Percentiles rank a stretch among this genome's conserved stretches.
phyloP scores from a whole-genome alignment of 2,329 filamentous ascomycete species.

The Dothideomycetes sp. region DNA sequence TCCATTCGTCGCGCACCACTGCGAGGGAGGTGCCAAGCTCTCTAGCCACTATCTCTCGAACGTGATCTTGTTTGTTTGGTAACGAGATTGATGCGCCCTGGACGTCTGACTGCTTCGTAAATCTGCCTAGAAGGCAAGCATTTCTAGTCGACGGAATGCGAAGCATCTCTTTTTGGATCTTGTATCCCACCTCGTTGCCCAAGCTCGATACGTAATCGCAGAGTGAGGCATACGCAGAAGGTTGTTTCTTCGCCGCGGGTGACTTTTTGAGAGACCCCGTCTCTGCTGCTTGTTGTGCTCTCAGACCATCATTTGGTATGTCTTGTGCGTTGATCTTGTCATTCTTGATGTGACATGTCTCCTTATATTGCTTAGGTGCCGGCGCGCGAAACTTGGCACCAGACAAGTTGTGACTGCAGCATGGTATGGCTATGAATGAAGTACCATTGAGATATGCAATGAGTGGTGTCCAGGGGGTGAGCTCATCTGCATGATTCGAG shows the following conservation, averaged over 20 bases:
- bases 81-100: too few species aligned
- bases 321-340: not conserved
- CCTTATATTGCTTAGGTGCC: constrained; percentile 2
- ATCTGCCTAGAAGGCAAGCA: constrained; percentile 58
- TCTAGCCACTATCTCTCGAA: constrained; percentile 6
- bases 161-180: constrained; percentile 71
- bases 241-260: constrained; percentile 24
- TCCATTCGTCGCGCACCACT: constrained; percentile 9
- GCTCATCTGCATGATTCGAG: constrained; percentile 92
- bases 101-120: not conserved
- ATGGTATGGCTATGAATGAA: constrained; percentile 87
- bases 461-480: constrained; percentile 91
- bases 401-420: constrained; percentile 80
- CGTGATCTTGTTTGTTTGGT: constrained; percentile 6
- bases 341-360: not conserved
- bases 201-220: constrained; percentile 67
- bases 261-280: constrained; percentile 22
- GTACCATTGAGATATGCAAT: constrained; percentile 64
- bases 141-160: constrained; percentile 90
- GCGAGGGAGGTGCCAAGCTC: constrained; percentile 10
- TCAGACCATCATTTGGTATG: not conserved
- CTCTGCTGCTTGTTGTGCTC: constrained; percentile 18
- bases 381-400: constrained; percentile 62
- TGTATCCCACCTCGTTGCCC: constrained; percentile 61
- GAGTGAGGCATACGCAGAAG: constrained; percentile 72